Evolutionary conservation across 495 filamentous ascomycete species (phyloP).

Genomic region (Penicillium dipodomyicola): DNA sequence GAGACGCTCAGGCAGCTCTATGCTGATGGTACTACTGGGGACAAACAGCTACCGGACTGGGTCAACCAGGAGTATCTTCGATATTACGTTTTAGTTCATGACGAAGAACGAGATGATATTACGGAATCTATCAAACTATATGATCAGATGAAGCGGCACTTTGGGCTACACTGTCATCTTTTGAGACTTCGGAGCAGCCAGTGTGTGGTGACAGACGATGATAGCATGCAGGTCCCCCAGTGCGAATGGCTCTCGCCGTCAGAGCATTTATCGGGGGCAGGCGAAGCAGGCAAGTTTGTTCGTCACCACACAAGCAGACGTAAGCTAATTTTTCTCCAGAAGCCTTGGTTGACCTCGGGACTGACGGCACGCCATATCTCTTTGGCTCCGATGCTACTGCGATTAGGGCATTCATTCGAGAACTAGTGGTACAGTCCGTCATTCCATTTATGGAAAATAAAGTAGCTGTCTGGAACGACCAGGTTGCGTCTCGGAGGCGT

Average conservation of each 20-base stretch:
- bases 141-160: conserved; percentile 97
- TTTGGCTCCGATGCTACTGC: conserved; percentile 89
- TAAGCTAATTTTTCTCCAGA: conserved; percentile 32
- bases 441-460: conserved; percentile 93
- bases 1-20: conserved; percentile 83
- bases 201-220: conserved; percentile 88
- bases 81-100: conserved; percentile 96
- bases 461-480: conserved; percentile 91
- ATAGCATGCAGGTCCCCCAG: conserved; percentile 73
- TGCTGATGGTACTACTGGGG: conserved; percentile 66
- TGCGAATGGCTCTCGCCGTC: conserved; percentile 86
- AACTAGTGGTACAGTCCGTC: conserved; percentile 89
- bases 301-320: background rate
- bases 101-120: conserved; percentile 92
- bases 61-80: conserved; percentile 84
- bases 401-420: conserved; percentile 81
- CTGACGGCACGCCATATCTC: conserved; percentile 67
- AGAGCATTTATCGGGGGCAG: conserved; percentile 75
- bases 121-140: conserved; percentile 82
- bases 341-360: conserved; percentile 59
- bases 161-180: conserved; percentile 92
- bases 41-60: conserved; percentile 69
- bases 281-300: conserved; percentile 53
- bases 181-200: conserved; percentile 78
- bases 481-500: conserved; percentile 84